Evolutionary conservation across 139 green algal genomes (phyloP).

Genomic region (Chlamydomonas sphaeroides): DNA sequence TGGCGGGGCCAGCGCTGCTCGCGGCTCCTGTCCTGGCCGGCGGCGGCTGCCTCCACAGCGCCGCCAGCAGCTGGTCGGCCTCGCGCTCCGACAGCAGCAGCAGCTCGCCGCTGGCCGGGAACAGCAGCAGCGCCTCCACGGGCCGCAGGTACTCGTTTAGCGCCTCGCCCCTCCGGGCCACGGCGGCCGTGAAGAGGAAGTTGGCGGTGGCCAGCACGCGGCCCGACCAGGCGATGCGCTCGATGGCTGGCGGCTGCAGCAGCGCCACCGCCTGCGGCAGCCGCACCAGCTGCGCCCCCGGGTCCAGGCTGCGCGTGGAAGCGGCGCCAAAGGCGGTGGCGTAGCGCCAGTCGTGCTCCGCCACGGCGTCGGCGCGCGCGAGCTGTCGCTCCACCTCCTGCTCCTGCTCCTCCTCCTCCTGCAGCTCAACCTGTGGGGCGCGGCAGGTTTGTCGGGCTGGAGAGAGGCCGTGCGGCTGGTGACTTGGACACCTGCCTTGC

Average conservation of each 20-base stretch:
- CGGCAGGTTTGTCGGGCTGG: no score
- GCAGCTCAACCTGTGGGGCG: no score
- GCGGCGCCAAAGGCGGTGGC: background rate
- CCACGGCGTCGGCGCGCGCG: background rate
- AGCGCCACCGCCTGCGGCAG: no score
- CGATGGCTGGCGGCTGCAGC: no score
- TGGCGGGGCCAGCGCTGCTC: background rate
- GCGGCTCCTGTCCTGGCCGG: no score
- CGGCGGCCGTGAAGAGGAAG: slow-evolving; percentile 47
- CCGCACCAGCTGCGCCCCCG: no score
- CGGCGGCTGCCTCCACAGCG: background rate
- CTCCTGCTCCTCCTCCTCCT: slow-evolving; percentile 65
- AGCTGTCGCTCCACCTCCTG: slow-evolving; percentile 52
- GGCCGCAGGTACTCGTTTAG: slow-evolving; percentile 54
- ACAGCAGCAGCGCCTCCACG: slow-evolving; percentile 53
- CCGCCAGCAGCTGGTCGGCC: slow-evolving; percentile 54
- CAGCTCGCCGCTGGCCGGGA: slow-evolving; percentile 2
- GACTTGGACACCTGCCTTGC: no score
- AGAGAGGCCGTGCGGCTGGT: no score
- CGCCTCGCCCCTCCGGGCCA: background rate
- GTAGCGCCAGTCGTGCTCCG: slow-evolving; percentile 54
- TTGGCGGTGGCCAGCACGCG: slow-evolving; percentile 49
- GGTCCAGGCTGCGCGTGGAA: background rate
- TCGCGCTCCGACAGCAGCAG: slow-evolving; percentile 67
- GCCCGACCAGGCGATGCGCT: background rate